Conservation (phyloP, 2,329 filamentous ascomycete species). For the Ascocoryne sarcoides region DNA sequence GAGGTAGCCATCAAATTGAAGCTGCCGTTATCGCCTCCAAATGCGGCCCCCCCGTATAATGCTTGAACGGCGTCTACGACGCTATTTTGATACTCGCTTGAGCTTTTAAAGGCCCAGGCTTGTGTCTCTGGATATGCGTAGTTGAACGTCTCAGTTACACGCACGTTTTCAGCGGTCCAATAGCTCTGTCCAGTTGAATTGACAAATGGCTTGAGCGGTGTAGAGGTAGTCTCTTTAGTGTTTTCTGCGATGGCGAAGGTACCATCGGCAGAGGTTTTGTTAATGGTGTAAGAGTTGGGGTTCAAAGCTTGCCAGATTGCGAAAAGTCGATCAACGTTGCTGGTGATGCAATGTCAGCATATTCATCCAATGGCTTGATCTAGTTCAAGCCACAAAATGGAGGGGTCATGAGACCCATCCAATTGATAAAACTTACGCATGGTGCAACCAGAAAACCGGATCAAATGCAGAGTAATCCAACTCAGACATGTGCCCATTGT, state of each 20-base stretch:
- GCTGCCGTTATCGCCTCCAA: conserved; percentile 1
- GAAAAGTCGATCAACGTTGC: conserved; percentile 64
- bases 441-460: conserved; percentile 42
- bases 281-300: conserved; percentile 55
- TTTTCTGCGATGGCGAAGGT: conserved; percentile 54
- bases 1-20: not conserved
- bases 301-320: conserved; percentile 72
- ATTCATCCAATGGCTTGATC: not conserved
- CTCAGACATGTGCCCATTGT: conserved; percentile 57
- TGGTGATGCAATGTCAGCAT: conserved; percentile 6
- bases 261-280: conserved; percentile 43
- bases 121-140: conserved; percentile 66
- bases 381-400: not conserved
- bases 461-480: conserved; percentile 70
- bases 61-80: conserved; percentile 12
- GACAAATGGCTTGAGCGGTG: conserved; percentile 60
- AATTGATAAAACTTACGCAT: conserved; percentile 12
- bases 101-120: conserved; percentile 13
- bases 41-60: conserved; percentile 16
- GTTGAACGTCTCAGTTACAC: conserved; percentile 42
- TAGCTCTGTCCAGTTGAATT: conserved; percentile 26
- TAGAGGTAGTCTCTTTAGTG: conserved; percentile 44
- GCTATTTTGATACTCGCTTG: conserved; percentile 12
- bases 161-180: conserved; percentile 15
- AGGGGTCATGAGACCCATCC: too few relatives aligned